A percentile compares a stretch with the other conserved stretches of the same genome.
Conservation (phyloP, 2,329 filamentous ascomycete species). For the Fusarium verticillioides region DNA sequence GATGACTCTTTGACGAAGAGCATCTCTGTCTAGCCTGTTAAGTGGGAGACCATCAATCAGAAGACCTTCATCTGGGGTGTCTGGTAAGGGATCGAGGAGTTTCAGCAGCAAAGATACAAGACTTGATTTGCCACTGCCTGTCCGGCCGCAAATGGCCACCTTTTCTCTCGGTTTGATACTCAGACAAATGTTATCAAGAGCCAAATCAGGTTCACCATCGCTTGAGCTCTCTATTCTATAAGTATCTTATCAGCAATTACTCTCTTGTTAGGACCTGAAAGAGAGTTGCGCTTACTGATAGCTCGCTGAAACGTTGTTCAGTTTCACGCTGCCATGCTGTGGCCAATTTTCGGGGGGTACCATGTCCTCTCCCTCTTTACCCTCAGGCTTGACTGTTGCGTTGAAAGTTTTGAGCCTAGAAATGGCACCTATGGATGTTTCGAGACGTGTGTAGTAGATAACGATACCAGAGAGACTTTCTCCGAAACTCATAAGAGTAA, state of each 20-base stretch:
- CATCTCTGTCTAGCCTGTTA: slow-evolving; percentile 51
- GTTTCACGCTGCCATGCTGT: slow-evolving; percentile 42
- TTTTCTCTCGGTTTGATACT: slow-evolving; percentile 48
- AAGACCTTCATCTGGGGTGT: slow-evolving; percentile 35
- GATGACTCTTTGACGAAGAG: slow-evolving; percentile 60
- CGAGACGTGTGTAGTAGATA: slow-evolving; percentile 31
- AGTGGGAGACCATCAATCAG: slow-evolving; percentile 56
- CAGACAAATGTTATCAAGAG: slow-evolving; percentile 43
- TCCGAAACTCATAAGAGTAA: slow-evolving; percentile 52
- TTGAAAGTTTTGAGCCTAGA: slow-evolving; percentile 35
- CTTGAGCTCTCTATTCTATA: neutral
- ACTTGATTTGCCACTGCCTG: slow-evolving; percentile 58
- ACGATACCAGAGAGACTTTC: slow-evolving; percentile 35
- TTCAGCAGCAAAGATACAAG: slow-evolving; percentile 54
- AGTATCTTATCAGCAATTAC: slow-evolving; percentile 33
- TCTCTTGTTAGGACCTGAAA: slow-evolving; percentile 5
- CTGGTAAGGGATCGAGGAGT: slow-evolving; percentile 53
- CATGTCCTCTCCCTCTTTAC: slow-evolving; percentile 32
- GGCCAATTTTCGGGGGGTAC: slow-evolving; percentile 47
- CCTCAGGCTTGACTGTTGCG: slow-evolving; percentile 37
- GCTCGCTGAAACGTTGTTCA: slow-evolving; percentile 48
- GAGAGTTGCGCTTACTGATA: slow-evolving; percentile 44
- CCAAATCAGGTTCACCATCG: slow-evolving; percentile 27
- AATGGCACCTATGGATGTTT: slow-evolving; percentile 41
- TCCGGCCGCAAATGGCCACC: slow-evolving; percentile 52